Conservation (phyloP, 2,329 filamentous ascomycete species). For the Pyricularia grisea region DNA sequence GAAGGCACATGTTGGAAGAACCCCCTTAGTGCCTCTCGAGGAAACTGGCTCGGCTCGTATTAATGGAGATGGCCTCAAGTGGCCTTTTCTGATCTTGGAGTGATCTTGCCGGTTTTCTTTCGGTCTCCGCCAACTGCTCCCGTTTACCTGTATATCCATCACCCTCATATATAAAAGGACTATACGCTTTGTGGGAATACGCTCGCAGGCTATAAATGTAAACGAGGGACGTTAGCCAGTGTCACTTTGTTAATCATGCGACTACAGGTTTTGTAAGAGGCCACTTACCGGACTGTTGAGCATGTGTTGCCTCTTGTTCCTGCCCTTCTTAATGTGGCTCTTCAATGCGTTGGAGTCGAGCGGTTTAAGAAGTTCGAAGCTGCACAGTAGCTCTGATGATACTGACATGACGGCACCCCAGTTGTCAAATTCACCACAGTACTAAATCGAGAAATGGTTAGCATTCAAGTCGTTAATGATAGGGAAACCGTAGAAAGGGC, state of each 20-base stretch:
- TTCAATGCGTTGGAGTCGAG: constrained; percentile 93
- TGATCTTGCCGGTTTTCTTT: background rate
- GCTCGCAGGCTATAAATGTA: constrained; percentile 35
- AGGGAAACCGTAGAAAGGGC: background rate
- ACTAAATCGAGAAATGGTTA: constrained; percentile 54
- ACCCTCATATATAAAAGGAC: background rate
- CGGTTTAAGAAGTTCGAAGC: constrained; percentile 93
- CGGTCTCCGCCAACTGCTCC: background rate
- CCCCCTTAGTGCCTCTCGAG: background rate
- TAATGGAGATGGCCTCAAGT: background rate
- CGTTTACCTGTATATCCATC: background rate
- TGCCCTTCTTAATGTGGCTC: constrained; percentile 97
- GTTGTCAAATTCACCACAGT: constrained; percentile 99
- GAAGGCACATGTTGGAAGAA: background rate
- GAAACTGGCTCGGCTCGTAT: background rate
- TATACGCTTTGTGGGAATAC: constrained; percentile 49
- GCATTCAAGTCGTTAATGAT: background rate
- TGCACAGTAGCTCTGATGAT: constrained; percentile 84
- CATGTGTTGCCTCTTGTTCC: constrained; percentile 90
- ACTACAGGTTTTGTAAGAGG: background rate
- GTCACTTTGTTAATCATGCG: background rate
- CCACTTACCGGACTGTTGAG: constrained; percentile 82
- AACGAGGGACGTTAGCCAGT: background rate
- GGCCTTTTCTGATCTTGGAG: background rate
- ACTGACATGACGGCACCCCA: constrained; percentile 99